Conservation (phyloP, 2,329 filamentous ascomycete species). For the Gremmenia infestans region DNA sequence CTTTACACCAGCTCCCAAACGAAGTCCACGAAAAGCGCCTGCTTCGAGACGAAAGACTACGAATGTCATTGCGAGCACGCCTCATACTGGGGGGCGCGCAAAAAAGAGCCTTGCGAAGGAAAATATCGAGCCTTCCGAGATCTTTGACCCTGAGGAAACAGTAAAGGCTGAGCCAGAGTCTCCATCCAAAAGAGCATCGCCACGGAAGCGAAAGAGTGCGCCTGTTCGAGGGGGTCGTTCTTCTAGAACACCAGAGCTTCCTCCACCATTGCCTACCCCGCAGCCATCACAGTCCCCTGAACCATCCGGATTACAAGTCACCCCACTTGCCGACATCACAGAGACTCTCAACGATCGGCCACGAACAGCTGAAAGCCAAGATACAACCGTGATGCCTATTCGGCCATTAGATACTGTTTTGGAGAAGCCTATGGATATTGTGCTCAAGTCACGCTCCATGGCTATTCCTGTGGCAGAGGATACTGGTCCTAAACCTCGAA, state of each 20-base stretch:
- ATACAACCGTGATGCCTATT: conserved; percentile 61
- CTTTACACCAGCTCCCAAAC: conserved; percentile 62
- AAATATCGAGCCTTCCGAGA: conserved; percentile 55
- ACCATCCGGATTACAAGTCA: conserved; percentile 43
- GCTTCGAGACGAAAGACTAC: conserved; percentile 45
- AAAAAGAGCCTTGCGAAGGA: conserved; percentile 36
- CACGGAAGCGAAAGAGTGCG: conserved; percentile 65
- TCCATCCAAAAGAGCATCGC: conserved; percentile 50
- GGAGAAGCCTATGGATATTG: conserved; percentile 90
- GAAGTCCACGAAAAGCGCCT: conserved; percentile 50
- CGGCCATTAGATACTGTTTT: conserved; percentile 72
- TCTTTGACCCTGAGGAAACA: conserved; percentile 53
- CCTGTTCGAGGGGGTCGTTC: conserved; percentile 23
- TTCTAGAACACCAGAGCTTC: conserved; percentile 29
- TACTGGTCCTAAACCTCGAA: conserved; percentile 72
- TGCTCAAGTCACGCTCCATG: conserved; percentile 76
- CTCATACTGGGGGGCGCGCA: conserved; percentile 36
- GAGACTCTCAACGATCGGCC: conserved; percentile 59
- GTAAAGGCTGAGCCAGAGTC: conserved; percentile 45
- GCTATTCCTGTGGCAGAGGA: conserved; percentile 66
- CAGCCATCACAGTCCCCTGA: conserved; percentile 54
- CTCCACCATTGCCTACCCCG: conserved; percentile 43
- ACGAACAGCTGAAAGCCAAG: conserved; percentile 42
- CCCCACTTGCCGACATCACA: conserved; percentile 72
- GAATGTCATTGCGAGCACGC: conserved; percentile 24